Conservation (phyloP, 2,329 filamentous ascomycete species). For the Seiridium unicorne region DNA sequence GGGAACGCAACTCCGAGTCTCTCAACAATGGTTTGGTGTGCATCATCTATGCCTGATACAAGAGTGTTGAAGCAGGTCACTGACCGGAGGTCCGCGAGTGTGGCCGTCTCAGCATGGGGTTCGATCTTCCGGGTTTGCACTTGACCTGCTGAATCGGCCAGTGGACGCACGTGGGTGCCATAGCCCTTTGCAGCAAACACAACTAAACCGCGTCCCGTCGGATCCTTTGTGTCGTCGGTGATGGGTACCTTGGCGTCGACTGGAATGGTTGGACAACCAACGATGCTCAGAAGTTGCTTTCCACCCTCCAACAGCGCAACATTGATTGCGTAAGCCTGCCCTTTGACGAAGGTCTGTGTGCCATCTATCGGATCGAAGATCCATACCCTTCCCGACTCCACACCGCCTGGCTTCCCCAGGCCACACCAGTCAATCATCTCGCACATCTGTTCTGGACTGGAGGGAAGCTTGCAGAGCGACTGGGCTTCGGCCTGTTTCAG, state of each 20-base stretch:
- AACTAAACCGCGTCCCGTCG: slow-evolving; percentile 43
- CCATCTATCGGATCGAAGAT: slow-evolving; percentile 62
- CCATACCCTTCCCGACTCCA: slow-evolving; percentile 44
- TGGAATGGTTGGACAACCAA: slow-evolving; percentile 46
- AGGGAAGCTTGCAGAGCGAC: slow-evolving; percentile 30
- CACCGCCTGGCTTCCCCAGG: slow-evolving; percentile 31
- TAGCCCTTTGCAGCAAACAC: slow-evolving; percentile 47
- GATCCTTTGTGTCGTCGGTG: slow-evolving; percentile 42
- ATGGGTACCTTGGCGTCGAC: slow-evolving; percentile 36
- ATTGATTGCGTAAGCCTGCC: slow-evolving; percentile 57
- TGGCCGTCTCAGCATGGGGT: slow-evolving; percentile 20
- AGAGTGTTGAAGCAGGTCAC: slow-evolving; percentile 46
- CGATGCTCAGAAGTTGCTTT: slow-evolving; percentile 46
- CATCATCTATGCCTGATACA: slow-evolving; percentile 46
- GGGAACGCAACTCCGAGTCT: slow-evolving; percentile 41
- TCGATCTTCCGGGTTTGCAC: slow-evolving; percentile 30
- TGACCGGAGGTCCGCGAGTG: slow-evolving; percentile 32
- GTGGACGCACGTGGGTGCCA: slow-evolving; percentile 45
- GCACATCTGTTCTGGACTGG: slow-evolving; percentile 44
- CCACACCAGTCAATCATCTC: slow-evolving; percentile 53
- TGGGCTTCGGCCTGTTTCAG: slow-evolving; percentile 22
- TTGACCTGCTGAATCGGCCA: slow-evolving; percentile 26
- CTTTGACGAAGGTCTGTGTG: slow-evolving; percentile 54
- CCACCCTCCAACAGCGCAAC: slow-evolving; percentile 51
- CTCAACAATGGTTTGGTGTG: slow-evolving; percentile 43